These are phyloP conservation scores for Pulicaria dysenterica DNA, from an alignment of 129 eudicot genomes.

Conservation along the genomic window DNA sequence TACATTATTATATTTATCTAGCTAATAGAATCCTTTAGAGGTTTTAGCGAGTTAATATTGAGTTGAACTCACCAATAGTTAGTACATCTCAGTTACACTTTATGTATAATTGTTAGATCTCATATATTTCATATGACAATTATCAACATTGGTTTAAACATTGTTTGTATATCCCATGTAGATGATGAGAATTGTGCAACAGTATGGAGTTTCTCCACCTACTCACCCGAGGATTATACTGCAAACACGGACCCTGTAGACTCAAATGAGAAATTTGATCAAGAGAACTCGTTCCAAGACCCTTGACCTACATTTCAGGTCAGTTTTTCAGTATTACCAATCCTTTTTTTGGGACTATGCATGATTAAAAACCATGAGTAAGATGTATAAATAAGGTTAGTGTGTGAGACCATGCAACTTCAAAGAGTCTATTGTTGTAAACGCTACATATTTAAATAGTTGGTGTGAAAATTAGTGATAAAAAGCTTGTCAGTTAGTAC, in stretches of 20 bases:
- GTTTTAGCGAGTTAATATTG: too few species aligned
- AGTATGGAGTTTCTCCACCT: slow-evolving; percentile 73
- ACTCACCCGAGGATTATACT: slow-evolving; percentile 49
- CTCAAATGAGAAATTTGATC: slow-evolving; percentile 31
- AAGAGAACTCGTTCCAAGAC: slow-evolving; percentile 11
- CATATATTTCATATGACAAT: background rate
- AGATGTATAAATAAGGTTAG: too few species aligned
- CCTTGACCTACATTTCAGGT: slow-evolving; percentile 24
- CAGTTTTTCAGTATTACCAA: background rate
- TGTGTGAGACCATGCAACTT: background rate
- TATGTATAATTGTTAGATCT: background rate
- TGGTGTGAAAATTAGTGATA: too few species aligned
- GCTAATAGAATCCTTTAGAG: too few species aligned
- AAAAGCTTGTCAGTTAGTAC: too few species aligned
- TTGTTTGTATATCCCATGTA: slow-evolving; percentile 21
- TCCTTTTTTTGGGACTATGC: background rate
- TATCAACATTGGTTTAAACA: background rate
- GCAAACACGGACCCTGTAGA: slow-evolving; percentile 33
- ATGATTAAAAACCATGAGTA: background rate
- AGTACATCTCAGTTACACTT: background rate
- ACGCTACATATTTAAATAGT: too few species aligned
- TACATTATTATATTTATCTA: too few species aligned
- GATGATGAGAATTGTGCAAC: slow-evolving; percentile 89
- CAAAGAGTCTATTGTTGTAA: too few species aligned
- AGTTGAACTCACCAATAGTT: too few species aligned